Conservation (phyloP, 2,329 filamentous ascomycete species). For the Rhytidhysteron rufulum region DNA sequence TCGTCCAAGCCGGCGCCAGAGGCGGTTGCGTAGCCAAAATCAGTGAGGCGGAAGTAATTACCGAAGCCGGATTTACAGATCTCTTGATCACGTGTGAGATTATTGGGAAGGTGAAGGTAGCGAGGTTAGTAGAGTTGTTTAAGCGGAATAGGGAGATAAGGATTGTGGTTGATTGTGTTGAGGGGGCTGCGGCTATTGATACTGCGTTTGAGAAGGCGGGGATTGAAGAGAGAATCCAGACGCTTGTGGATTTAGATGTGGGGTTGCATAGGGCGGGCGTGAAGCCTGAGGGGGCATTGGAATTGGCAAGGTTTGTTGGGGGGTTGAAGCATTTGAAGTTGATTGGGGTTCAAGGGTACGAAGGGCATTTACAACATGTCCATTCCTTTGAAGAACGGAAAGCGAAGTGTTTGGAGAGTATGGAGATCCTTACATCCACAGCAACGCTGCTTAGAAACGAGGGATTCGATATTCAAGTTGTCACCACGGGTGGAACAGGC, state of each 20-base stretch:
- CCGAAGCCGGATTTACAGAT: constrained; percentile 45
- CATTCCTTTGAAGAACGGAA: constrained; percentile 43
- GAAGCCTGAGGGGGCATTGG: constrained; percentile 37
- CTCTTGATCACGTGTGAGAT: constrained; percentile 52
- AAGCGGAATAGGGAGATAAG: constrained; percentile 35
- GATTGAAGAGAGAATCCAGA: constrained; percentile 36
- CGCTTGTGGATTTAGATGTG: constrained; percentile 50
- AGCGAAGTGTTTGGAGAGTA: constrained; percentile 43
- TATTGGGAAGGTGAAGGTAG: constrained; percentile 45
- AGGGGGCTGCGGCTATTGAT: constrained; percentile 45
- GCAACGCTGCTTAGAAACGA: constrained; percentile 40
- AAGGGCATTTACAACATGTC: constrained; percentile 52
- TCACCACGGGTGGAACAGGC: constrained; percentile 52
- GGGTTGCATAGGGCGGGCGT: constrained; percentile 50
- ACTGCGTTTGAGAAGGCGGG: constrained; percentile 36
- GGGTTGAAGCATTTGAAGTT: constrained; percentile 38
- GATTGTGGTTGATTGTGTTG: constrained; percentile 48
- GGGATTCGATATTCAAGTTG: constrained; percentile 46
- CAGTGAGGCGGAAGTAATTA: constrained; percentile 39
- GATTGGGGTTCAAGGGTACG: constrained; percentile 52
- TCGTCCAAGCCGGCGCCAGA: constrained; percentile 46
- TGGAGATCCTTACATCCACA: constrained; percentile 43
- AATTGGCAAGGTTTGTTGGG: constrained; percentile 39
- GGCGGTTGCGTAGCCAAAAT: constrained; percentile 53
- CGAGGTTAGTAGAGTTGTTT: constrained; percentile 44